Base-by-base conservation (phyloP, 2,329 filamentous ascomycete genomes). In the Talaromyces sp. region DNA sequence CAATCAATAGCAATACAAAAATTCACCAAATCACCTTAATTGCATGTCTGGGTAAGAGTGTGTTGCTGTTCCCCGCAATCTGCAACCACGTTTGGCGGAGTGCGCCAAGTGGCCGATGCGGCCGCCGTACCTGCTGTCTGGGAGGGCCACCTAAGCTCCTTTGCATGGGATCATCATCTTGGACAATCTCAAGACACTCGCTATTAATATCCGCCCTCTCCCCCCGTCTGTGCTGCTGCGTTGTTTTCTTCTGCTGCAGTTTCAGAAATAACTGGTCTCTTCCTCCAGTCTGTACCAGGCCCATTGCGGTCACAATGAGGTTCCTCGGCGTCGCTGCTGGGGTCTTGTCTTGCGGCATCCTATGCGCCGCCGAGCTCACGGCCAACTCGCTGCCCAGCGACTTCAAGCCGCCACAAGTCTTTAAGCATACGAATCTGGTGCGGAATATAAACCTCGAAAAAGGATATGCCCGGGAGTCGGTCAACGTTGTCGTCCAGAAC, bases 401-500 rank as follows among this genome's bases (percentile, higher is more conserved):
- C 63, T 96, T 97, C 81, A 89, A 85, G 76, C 92, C 93, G 58
- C 89, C 93, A 14, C 90, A 91, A 73, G 90, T 93, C 67, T 99
- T 96, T 81, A 91, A 93, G 80, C 97, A 99, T 77, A 84, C 84
- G 76, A 98, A 99, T 75, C 78, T 98, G 31, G 89, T 98, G 56
- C 90, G 95, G 70, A 88, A 89, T 65, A 88, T 96, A 71, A 96
- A 96, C 67, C 78, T 97, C 61, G 93, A 98, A 78, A 98, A 97
- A 82, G 90, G 87, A 67, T 98, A 95, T 71, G 87, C 88, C 59
- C 88, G 92, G 72, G 93, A 98, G 77, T 89, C 88, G 14, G 86
- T 97, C 82, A 97, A 98, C 78, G 88, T 96, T n/a, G 82, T 96
- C 56, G 86, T 99, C 64, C 89, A 97, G 80, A 99, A 99, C 75